Percentiles rank a stretch among this genome's conserved stretches.
These are phyloP conservation scores for Incumbomyces lentus DNA, from an alignment of 2,329 filamentous ascomycete species.

Conservation along the genomic window DNA sequence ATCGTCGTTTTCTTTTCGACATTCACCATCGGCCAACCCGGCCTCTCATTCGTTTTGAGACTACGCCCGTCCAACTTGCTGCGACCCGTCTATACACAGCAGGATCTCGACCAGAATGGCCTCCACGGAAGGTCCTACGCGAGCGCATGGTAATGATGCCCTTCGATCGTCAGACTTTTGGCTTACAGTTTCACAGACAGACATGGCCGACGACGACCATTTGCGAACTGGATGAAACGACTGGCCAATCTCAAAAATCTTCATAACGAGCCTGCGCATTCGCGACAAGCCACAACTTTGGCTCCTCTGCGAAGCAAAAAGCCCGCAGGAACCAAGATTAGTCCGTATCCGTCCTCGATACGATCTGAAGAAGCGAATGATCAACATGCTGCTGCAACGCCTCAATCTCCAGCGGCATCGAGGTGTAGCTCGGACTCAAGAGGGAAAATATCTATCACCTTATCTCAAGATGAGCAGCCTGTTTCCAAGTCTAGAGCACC, in stretches of 20 bases:
- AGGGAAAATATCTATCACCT: conserved; percentile 51
- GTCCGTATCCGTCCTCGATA: conserved; percentile 33
- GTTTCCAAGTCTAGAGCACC: conserved; percentile 65
- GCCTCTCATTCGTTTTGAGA: too few species aligned
- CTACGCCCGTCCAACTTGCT: neutral
- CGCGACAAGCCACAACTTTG: neutral
- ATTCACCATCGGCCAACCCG: too few species aligned
- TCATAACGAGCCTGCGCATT: conserved; percentile 42
- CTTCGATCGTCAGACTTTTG: conserved; percentile 1
- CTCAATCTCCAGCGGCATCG: conserved; percentile 43
- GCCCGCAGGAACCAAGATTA: conserved; percentile 59
- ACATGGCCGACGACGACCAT: conserved; percentile 68
- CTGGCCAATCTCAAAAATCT: conserved; percentile 75
- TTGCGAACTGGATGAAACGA: conserved; percentile 89
- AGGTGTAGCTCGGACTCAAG: conserved; percentile 46
- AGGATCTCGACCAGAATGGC: conserved; percentile 11
- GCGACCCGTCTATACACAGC: neutral
- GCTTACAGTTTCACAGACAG: conserved; percentile 44
- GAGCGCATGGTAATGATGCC: conserved; percentile 16
- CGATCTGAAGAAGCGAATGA: conserved; percentile 26
- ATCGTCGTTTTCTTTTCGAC: too few species aligned
- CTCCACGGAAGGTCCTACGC: conserved; percentile 17
- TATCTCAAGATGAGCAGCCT: conserved; percentile 51
- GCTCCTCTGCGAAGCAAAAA: conserved; percentile 39
- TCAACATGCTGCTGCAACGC: conserved; percentile 43